Evolutionary conservation across 1,284 basidiomycete genomes (phyloP), one percentile per base, ranked within the genome.

Genomic region (Ganoderma sp.): DNA sequence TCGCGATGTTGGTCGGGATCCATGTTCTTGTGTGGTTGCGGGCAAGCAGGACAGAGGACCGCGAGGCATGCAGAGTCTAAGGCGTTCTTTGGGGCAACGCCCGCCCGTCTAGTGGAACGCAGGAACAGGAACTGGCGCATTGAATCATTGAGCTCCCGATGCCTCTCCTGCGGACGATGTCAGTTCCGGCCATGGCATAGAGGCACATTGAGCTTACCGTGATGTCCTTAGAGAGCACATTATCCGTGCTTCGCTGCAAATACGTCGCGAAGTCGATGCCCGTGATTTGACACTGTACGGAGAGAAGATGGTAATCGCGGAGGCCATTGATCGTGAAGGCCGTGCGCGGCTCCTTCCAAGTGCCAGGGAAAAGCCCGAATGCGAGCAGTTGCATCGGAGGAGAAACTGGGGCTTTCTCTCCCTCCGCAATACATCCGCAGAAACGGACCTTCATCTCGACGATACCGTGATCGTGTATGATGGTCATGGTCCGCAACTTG

Each of bases 21-120:
- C 69, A 76, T 75, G 66, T 75, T 76, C 25, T 70, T 71, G 6
- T 43, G 64, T 0, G 68, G 66, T 42, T 76, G 75, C 1, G 75
- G 75, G 54, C 74, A 75, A 0, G 72, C 61, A 0, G 74, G 73
- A 57, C 74, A 76, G 0, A 56, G 6, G 0, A 61, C n/a, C 0
- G 58, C 65, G 1, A 69, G 60, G 1, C 22, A n/a, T 8, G 65
- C 65, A 7, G 61, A 28, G 32, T 4, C 14, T 1, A 64, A 22
- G 7, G 22, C n/a, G 2, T 3, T 10, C 2, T 2, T n/a, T 2
- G 68, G 62, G 22, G 59, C 43, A 2, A 64, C 45, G 4, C 22
- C 63, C 0, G 54, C 62, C 1, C 65, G 59, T 19, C 57, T 57
- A 2, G 65, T 63, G 10, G 12, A 59, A 22, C 39, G 71, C 65